These are phyloP conservation scores for Alternaria gansuensis DNA, from an alignment of 2,329 filamentous ascomycete genomes.

Conservation along the genomic window DNA sequence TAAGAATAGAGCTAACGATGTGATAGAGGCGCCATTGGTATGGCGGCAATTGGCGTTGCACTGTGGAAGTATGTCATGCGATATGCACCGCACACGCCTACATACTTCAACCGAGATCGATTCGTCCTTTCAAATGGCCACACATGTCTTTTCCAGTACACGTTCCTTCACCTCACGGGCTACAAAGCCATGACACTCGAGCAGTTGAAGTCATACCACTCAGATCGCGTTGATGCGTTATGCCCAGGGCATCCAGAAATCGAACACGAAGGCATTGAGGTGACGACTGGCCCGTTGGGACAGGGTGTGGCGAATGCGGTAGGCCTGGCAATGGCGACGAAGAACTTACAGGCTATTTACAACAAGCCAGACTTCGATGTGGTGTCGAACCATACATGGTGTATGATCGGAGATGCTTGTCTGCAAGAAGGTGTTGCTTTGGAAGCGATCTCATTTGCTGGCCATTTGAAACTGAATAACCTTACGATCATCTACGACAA, in stretches of 20 bases:
- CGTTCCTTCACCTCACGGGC: slow-evolving; percentile 62
- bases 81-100: slow-evolving; percentile 64
- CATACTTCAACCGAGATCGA: slow-evolving; percentile 69
- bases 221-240: slow-evolving; percentile 56
- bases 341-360: slow-evolving; percentile 69
- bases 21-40: slow-evolving; percentile 58
- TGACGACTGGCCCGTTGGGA: slow-evolving; percentile 67
- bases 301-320: slow-evolving; percentile 67
- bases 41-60: slow-evolving; percentile 69
- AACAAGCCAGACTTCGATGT: slow-evolving; percentile 60
- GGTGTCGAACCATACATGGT: slow-evolving; percentile 63
- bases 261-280: slow-evolving; percentile 65
- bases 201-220: slow-evolving; percentile 65
- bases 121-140: slow-evolving; percentile 71
- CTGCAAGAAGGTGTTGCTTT: slow-evolving; percentile 67
- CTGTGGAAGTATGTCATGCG: slow-evolving; percentile 71
- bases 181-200: slow-evolving; percentile 65
- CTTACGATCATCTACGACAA: slow-evolving; percentile 68
- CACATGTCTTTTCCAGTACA: slow-evolving; percentile 64
- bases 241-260: slow-evolving; percentile 67
- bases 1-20: neutral
- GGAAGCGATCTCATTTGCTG: slow-evolving; percentile 66
- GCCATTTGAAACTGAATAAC: slow-evolving; percentile 65
- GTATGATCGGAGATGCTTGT: slow-evolving; percentile 66
- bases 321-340: slow-evolving; percentile 63